These are phyloP conservation scores for Aspergillus ibericus DNA, from an alignment of 2,329 filamentous ascomycete species.

Conservation along the genomic window DNA sequence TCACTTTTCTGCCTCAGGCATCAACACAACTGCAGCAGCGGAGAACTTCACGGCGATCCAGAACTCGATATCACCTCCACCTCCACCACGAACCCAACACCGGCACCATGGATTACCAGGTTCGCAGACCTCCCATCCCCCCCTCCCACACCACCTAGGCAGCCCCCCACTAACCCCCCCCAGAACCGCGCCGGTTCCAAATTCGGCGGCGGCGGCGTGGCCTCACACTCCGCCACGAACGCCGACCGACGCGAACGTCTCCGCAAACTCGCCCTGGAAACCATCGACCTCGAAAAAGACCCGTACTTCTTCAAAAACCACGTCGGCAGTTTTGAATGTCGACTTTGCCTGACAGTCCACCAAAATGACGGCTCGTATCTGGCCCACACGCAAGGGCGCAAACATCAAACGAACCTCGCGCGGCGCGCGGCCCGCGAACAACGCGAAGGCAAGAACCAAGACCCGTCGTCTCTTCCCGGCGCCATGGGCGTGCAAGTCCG, in stretches of 20 bases:
- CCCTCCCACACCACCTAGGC: not conserved
- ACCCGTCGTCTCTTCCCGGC: conserved; percentile 66
- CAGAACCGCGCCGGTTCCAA: conserved; percentile 96
- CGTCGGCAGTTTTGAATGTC: conserved; percentile 95
- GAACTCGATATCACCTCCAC: conserved; percentile 10
- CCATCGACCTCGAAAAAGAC: conserved; percentile 98
- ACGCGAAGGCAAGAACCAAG: conserved; percentile 72
- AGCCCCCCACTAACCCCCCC: conserved; percentile 4
- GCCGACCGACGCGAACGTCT: conserved; percentile 96
- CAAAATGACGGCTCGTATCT: conserved; percentile 99
- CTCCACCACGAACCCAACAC: not conserved
- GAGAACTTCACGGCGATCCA: conserved; percentile 9
- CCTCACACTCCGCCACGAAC: conserved; percentile 89
- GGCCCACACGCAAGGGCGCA: conserved; percentile 95
- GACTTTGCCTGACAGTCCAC: conserved; percentile 94
- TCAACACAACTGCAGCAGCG: not conserved
- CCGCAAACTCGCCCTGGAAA: conserved; percentile 96
- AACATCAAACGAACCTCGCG: conserved; percentile 97
- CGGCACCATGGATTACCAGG: conserved; percentile 53
- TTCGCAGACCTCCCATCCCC: conserved; percentile 20
- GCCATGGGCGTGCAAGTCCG: conserved; percentile 77
- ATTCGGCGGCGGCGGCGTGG: conserved; percentile 95
- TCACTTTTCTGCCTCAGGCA: conserved; percentile 17
- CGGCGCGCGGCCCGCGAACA: conserved; percentile 93
- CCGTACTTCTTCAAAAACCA: conserved; percentile 99